Evolutionary conservation across 2,329 filamentous ascomycete species (phyloP), one percentile per base, ranked within the genome.

Genomic region (Trichoderma simmonsii): DNA sequence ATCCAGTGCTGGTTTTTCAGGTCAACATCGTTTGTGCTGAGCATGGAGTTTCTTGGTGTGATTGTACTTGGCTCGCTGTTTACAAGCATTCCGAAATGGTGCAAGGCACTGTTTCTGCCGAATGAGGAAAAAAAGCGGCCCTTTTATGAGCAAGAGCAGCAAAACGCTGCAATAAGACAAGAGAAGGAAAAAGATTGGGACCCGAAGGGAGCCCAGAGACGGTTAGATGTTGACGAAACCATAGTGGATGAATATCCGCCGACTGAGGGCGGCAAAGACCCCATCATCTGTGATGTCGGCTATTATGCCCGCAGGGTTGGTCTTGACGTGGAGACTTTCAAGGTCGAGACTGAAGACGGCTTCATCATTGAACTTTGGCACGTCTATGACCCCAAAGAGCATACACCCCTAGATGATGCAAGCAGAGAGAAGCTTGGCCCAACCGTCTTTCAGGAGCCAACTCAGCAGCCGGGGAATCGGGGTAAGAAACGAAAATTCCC

Each of bases 301-400:
- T 96, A 98, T 79, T 98, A 98, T 79, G 95, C 95, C 1, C 87
- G 93, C 24, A 87, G 95, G 14, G 94, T 97, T 15, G 95, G 95
- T 0, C 86, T 98, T 1, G 94, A 98, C 73, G 89, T 94, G 28
- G 95, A 98, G 78, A 88, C 88, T 11, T 93, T 94, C 77, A 86
- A 93, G 64, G 94, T 98, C 0, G 92, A 97, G 80, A 98, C 95
- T 0, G 95, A 98, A 79, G 95, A 98, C 77, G 95, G 95, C 1
- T 98, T 97, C 79, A 89, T 98, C 60, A 92, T 98, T 73, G 90
- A 92, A 26, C 85, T 98, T 1, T 97, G 93, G 91, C 95, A 98
- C 80, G 86, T 98, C 30, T 97, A 93, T 79, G 92, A 97, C 74
- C 95, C 95, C 0, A 88, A 86, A 63, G 92, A 95, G 73, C 91